A percentile compares a stretch with the other conserved stretches of the same genome.
phyloP scores from a whole-genome alignment of 2,329 filamentous ascomycete genomes.

The Aspergillus pseudoviridinutans region DNA sequence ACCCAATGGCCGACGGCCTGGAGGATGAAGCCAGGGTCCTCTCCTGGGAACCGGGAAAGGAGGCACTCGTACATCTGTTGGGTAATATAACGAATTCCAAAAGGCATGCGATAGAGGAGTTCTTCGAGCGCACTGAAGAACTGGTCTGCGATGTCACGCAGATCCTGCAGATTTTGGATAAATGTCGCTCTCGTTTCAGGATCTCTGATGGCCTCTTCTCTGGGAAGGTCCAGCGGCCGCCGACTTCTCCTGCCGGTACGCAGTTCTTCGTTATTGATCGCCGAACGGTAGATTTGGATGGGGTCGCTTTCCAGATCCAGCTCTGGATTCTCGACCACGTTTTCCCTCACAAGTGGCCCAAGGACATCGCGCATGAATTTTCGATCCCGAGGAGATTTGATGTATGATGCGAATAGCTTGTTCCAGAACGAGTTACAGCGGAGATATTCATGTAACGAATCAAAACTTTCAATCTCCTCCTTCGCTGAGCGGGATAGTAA shows the following conservation, averaged over 20 bases:
- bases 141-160: conserved; percentile 90
- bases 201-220: conserved; percentile 93
- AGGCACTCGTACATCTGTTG: conserved; percentile 81
- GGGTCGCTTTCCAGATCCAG: conserved; percentile 95
- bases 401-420: conserved; percentile 80
- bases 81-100: conserved; percentile 82
- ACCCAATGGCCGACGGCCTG: conserved; percentile 87
- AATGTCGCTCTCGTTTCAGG: conserved; percentile 88
- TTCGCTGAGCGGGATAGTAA: conserved; percentile 76
- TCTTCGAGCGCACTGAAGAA: conserved; percentile 81
- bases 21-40: conserved; percentile 71
- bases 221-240: conserved; percentile 76
- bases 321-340: conserved; percentile 86
- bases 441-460: conserved; percentile 75
- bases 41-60: conserved; percentile 70
- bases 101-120: conserved; percentile 81
- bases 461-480: conserved; percentile 76
- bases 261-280: conserved; percentile 96
- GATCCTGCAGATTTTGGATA: conserved; percentile 88
- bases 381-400: conserved; percentile 83
- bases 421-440: conserved; percentile 92
- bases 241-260: conserved; percentile 80
- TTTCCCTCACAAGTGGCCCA: conserved; percentile 79
- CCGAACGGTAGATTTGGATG: conserved; percentile 91
- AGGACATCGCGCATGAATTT: conserved; percentile 88